phyloP scores from a whole-genome alignment of 73 alveolate genomes.

The Halteria grandinella region DNA sequence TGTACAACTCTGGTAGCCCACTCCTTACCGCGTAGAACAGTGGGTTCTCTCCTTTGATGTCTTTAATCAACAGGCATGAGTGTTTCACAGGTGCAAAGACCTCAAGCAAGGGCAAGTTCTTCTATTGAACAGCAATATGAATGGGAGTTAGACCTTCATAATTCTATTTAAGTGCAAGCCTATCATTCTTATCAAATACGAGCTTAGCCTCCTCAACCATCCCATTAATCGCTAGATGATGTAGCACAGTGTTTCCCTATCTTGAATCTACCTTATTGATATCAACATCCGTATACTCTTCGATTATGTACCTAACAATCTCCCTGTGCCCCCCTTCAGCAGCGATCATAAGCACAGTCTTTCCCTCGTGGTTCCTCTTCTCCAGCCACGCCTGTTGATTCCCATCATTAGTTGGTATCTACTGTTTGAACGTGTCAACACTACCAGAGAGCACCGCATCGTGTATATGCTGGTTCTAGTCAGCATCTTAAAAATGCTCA shows the following conservation, averaged over 20 bases:
- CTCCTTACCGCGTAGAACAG: slow-evolving; percentile 59
- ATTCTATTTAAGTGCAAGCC: slow-evolving; percentile 44
- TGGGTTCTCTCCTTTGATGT: slow-evolving; percentile 65
- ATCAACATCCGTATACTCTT: slow-evolving; percentile 50
- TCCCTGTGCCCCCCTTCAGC: slow-evolving; percentile 61
- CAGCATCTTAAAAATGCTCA: slow-evolving; percentile 55
- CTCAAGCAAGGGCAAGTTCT: slow-evolving; percentile 32
- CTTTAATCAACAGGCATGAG: slow-evolving; percentile 40
- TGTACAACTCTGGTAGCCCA: slow-evolving; percentile 60
- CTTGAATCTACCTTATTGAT: slow-evolving; percentile 45
- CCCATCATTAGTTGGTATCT: slow-evolving; percentile 2
- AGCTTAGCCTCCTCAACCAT: too few relatives aligned
- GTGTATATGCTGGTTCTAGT: slow-evolving; percentile 53
- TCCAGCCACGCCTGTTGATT: background rate
- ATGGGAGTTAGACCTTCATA: slow-evolving; percentile 61
- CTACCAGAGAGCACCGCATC: slow-evolving; percentile 50
- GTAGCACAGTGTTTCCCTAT: slow-evolving; percentile 62
- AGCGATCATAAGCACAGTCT: slow-evolving; percentile 61
- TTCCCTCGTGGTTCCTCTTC: slow-evolving; percentile 58
- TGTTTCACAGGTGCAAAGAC: slow-evolving; percentile 29
- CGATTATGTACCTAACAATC: slow-evolving; percentile 38
- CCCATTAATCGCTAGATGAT: too few relatives aligned
- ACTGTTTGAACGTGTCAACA: slow-evolving; percentile 7
- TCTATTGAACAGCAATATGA: slow-evolving; percentile 51
- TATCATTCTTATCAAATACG: too few relatives aligned